These are phyloP conservation scores for Priceomyces carsonii DNA, from an alignment of 805 yeast species.

Conservation along the genomic window DNA sequence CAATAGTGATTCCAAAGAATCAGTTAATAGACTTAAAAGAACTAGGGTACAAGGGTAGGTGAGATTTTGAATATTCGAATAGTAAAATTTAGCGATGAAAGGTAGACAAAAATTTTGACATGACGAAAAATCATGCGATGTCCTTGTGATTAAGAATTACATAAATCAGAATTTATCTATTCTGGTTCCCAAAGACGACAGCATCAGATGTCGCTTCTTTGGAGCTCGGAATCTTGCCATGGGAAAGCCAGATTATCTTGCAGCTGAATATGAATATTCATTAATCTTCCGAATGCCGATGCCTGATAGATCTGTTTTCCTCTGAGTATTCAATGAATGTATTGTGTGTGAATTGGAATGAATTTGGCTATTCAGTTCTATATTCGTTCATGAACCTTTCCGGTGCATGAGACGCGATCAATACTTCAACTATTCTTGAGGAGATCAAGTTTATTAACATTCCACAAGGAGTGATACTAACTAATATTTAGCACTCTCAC, in stretches of 20 bases:
- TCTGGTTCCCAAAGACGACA: too few relatives aligned
- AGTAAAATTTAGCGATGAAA: too few relatives aligned
- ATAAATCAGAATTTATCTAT: too few relatives aligned
- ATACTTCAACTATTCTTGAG: conserved; percentile 10
- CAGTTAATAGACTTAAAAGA: conserved; percentile 2
- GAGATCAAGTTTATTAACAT: conserved; percentile 7
- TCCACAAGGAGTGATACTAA: conserved; percentile 22
- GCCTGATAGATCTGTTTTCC: conserved; percentile 47
- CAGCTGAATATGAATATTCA: conserved; percentile 28
- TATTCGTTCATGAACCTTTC: conserved; percentile 21
- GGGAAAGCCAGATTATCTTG: conserved; percentile 45
- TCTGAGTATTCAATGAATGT: conserved; percentile 29
- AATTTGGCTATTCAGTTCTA: conserved; percentile 42
- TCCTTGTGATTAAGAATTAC: too few relatives aligned
- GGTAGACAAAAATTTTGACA: too few relatives aligned
- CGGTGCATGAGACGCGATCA: conserved; percentile 14
- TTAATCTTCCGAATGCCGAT: conserved; percentile 34
- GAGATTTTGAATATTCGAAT: conserved; percentile 6
- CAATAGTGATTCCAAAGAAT: too few relatives aligned
- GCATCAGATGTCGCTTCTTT: too few relatives aligned
- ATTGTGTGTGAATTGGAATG: conserved; percentile 33
- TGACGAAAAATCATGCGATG: too few relatives aligned
- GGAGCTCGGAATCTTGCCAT: too few relatives aligned
- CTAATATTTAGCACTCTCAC: conserved; percentile 44
- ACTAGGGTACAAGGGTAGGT: conserved; percentile 3